Evolutionary conservation across 331 rosid genomes (phyloP), one percentile per base, ranked within the genome.

Genomic region (Acacia concinna): DNA sequence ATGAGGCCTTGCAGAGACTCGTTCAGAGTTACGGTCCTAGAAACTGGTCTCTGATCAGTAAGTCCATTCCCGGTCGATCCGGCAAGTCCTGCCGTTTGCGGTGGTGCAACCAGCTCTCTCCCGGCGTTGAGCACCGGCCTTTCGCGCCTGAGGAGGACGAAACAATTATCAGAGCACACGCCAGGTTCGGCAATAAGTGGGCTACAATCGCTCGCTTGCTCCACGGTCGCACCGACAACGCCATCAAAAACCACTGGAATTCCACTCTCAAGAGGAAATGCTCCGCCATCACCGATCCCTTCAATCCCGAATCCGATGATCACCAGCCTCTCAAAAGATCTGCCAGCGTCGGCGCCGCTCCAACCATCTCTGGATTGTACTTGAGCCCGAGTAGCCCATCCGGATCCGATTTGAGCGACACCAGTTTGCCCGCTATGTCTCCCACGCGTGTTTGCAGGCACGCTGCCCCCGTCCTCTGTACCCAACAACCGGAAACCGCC

Each of bases 101-200:
- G 52, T 93, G 98, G 98, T 93, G 98, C 79, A 93, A 93, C 77
- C 98, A 91, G 88, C 95, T 93, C 9, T 93, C 98, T 0, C 98
- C 98, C 5, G 85, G 85, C 78, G 98, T 93, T 8, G 88, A 88
- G 79, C 98, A 85, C 82, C 85, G 93, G 5, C 91, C 97, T 1
- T 93, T 93, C 81, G 78, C 88, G 5, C 49, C 88, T 1, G 92
- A 91, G 3, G 98, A 93, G 79, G 98, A 91, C 64, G 89, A 86
- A 2, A 73, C 82, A 41, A 90, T 93, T 27, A 18, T 88, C 41
- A 77, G 81, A 5, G 95, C 98, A 4, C 98, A 91, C 32, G 88
- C 91, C 0, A 74, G 66, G 72, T 87, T 81, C 54, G 98, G 98
- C 0, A 93, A 93, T 85, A 93, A 87, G 78, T 91, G 98, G 97